Base-by-base conservation (phyloP, 345 rosid genomes). In the Anastatica hierochuntica region DNA sequence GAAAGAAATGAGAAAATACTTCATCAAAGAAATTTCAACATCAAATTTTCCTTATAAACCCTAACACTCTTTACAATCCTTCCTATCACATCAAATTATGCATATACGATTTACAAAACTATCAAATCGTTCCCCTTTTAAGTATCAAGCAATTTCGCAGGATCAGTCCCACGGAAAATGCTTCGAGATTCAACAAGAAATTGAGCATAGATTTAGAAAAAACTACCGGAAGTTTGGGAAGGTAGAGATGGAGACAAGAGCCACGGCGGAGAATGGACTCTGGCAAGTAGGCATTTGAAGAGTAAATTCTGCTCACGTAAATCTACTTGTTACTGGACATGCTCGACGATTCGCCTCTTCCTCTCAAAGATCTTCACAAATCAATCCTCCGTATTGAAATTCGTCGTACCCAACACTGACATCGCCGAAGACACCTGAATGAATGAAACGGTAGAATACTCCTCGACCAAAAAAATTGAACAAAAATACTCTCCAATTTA, bases 191-290 rank as follows among this genome's bases (percentile, higher is more conserved):
- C n/a, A n/a, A n/a, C n/a, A n/a, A n/a, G 7, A 53, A 16, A 53
- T 53, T 26, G 31, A 21, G 49, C 4, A 53, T 2, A 9, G 16
- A 1, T 29, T 39, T 8, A 63, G 49, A 54, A 43, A 16, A 1
- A 14, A 35, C 4, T 77, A 81, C 88, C 82, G 23, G 62, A 60
- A 46, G 45, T 37, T 26, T 67, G 66, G 33, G 66, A 67, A 58
- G 67, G 72, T 30, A 66, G 41, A 53, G 69, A 40, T 6, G 77
- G 75, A 39, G 74, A 68, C 63, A 58, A 62, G 45, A 88, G 88
- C 84, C 87, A 85, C 2, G 88, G 19, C 38, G 97, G 98, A 69
- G 90, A 88, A 27, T 75, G 31, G 14, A 85, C 53, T 45, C 90
- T 90, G 15, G 72, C 75, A 23, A 92, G 72, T 53, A 83, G 64